These are phyloP conservation scores for Paracoccidioides brasiliensis DNA, from an alignment of 2,329 filamentous ascomycete species.

Conservation along the genomic window DNA sequence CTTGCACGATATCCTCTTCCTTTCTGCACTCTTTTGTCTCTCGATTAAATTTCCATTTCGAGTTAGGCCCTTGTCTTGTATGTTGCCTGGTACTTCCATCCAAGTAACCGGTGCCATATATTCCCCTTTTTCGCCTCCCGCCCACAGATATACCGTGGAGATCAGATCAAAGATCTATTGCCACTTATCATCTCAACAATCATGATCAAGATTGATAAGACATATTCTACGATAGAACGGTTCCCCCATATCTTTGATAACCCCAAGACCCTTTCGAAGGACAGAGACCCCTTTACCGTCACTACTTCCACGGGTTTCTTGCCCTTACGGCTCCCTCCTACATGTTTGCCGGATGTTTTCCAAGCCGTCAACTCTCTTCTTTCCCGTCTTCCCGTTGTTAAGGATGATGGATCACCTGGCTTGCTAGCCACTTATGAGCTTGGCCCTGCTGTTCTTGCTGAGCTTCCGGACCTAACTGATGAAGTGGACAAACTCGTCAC, in stretches of 20 bases:
- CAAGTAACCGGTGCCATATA: background rate
- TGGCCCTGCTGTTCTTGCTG: constrained; percentile 58
- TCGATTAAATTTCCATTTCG: background rate
- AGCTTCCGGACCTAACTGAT: constrained; percentile 63
- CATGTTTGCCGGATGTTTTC: constrained; percentile 58
- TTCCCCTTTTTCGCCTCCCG: background rate
- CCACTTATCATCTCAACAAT: constrained; percentile 8
- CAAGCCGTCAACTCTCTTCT: constrained; percentile 58
- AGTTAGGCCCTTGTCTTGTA: background rate
- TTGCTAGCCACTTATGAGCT: constrained; percentile 62
- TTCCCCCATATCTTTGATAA: constrained; percentile 35
- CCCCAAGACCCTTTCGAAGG: constrained; percentile 27
- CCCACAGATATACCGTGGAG: background rate
- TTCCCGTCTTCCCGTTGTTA: constrained; percentile 67
- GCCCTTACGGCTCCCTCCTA: constrained; percentile 27
- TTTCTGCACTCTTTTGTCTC: constrained; percentile 18
- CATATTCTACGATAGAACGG: constrained; percentile 25
- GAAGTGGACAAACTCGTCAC: constrained; percentile 54
- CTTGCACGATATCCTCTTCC: constrained; percentile 1
- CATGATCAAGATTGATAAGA: constrained; percentile 25
- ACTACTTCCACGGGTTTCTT: constrained; percentile 35
- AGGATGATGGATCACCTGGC: constrained; percentile 57
- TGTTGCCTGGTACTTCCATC: background rate
- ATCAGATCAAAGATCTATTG: background rate
- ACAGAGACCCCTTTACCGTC: constrained; percentile 36